These are phyloP conservation scores for Oryza rufipogon DNA, from an alignment of 176 grass and related monocot species.

Conservation along the genomic window DNA sequence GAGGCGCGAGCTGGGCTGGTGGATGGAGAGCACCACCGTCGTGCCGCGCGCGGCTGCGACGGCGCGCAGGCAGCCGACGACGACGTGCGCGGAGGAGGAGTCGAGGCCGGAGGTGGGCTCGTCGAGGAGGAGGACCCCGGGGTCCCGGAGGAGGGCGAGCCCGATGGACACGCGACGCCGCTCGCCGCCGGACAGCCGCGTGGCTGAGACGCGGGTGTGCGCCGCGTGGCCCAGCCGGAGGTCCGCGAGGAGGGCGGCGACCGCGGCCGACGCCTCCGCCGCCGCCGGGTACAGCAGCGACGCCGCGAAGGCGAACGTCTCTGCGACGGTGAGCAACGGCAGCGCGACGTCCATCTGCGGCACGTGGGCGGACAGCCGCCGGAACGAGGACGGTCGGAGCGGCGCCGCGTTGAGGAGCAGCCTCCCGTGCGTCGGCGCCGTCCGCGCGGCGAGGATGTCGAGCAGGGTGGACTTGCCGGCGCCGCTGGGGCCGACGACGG, in stretches of 20 bases:
- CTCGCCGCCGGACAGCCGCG: constrained; percentile 77
- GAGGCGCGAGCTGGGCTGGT: constrained; percentile 88
- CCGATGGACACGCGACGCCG: constrained; percentile 90
- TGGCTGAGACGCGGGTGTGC: constrained; percentile 66
- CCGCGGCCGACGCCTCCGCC: constrained; percentile 25
- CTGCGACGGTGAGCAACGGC: constrained; percentile 78
- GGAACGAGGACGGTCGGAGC: constrained; percentile 62
- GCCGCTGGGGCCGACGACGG: constrained; percentile 87
- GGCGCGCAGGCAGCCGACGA: constrained; percentile 70
- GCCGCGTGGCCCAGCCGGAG: constrained; percentile 66
- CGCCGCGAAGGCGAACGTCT: constrained; percentile 88
- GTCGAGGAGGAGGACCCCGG: constrained; percentile 81
- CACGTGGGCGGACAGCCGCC: constrained; percentile 78
- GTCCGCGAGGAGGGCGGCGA: constrained; percentile 58
- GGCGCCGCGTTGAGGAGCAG: constrained; percentile 72
- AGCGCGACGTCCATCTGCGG: constrained; percentile 75
- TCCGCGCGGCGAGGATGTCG: constrained; percentile 83
- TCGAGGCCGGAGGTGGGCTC: constrained; percentile 91
- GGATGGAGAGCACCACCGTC: constrained; percentile 83
- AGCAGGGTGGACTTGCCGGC: constrained; percentile 92
- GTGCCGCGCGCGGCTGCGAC: constrained; percentile 59
- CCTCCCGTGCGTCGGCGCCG: constrained; percentile 58
- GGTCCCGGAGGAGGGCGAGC: constrained; percentile 69
- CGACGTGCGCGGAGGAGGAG: constrained; percentile 76
- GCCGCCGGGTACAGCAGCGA: constrained; percentile 50